Evolutionary conservation across 1,139 yeast species (phyloP), one percentile per base, ranked within the genome.

Genomic region (Kodamaea suecica): DNA sequence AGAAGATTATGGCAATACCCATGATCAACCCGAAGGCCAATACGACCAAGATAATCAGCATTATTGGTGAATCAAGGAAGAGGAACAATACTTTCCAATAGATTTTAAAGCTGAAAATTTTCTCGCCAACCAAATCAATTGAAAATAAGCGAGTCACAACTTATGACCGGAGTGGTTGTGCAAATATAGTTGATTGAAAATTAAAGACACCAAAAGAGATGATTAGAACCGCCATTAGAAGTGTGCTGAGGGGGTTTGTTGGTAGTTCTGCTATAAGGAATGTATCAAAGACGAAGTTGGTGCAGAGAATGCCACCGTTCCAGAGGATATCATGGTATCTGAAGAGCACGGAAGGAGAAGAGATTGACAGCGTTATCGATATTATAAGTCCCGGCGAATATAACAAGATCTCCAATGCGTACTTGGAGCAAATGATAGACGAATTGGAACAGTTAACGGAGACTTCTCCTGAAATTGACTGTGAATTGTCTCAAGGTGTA

Each of bases 401-500:
- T 58, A 84, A 81, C 49, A 54, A 56, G 17, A 52, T 68, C 2
- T 72, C 95, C 5, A 80, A 80, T 45, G 66, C 61, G 20, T 80
- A 86, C 37, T 61, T 88, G 41, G 95, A 87, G 46, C 49, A 57
- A 7, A 61, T 88, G 35, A 64, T 78, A 11, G 85, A 77, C 29
- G 75, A 74, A 36, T 66, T 83, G 44, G 96, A 88, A 47, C 63
- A 52, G 4, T 66, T 86, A 29, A 67, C 79, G 11, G 90, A 82
- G 42, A 59, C 62, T 2, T 59, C 66, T 32, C 79, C 82, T 5
- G 74, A 74, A 27, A 61, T 84, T 8, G 96, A 88, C 46, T 78
- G 80, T n/a, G 97, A 88, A 49, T 72, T 83, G 40, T 71, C 79
- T 53, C 90, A 84, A 41, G 97, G 97, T 3, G 95, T 88, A 9